Evolutionary conservation across 495 filamentous ascomycete species (phyloP), one percentile per base, ranked within the genome.

Genomic region (Penicillium subrubescens): DNA sequence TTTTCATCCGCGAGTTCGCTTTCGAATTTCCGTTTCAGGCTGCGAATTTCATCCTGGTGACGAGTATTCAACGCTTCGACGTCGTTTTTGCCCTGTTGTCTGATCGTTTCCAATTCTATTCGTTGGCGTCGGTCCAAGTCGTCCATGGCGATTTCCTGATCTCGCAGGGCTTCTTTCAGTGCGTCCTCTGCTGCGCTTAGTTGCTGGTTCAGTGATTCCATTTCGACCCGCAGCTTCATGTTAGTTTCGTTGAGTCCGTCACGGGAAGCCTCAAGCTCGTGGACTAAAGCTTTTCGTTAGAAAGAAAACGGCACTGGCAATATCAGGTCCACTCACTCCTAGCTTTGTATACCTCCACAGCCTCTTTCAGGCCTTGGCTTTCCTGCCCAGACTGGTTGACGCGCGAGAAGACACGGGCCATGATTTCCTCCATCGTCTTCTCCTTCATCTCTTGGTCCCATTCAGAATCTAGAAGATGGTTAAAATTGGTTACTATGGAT

Each of bases 371-470:
- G 1, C 78, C 81, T 53, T 82, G 86, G 66, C 82, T 86, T 60
- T 89, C 87, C 23, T 84, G 83, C 6, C 84, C 82, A 10, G 87
- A 84, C 14, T 81, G 76, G 29, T 83, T 85, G 69, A 96, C 78
- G n/a, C 84, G 83, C 46, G 86, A 77, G 63, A 87, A 84, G 50
- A 96, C 76, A 4, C 75, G 68, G 21, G 81, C 77, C 64, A 88
- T 88, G 62, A 91, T 75, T 3, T 78, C 76, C 62, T 93, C 88
- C 73, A 95, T 85, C 31, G 83, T 77, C 60, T 87, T 84, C 63
- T 94, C 82, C 53, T 86, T 82, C 62, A 79, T 80, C 57, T 90
- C 86, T 60, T 88, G 85, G 74, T 96, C 90, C 84, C 87, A 93
- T 60, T 86, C 90, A 88, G 82, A 74, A 71, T 72, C 79, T 81